Base-by-base conservation (phyloP, 1,284 basidiomycete species). In the Sparassis latifolia region DNA sequence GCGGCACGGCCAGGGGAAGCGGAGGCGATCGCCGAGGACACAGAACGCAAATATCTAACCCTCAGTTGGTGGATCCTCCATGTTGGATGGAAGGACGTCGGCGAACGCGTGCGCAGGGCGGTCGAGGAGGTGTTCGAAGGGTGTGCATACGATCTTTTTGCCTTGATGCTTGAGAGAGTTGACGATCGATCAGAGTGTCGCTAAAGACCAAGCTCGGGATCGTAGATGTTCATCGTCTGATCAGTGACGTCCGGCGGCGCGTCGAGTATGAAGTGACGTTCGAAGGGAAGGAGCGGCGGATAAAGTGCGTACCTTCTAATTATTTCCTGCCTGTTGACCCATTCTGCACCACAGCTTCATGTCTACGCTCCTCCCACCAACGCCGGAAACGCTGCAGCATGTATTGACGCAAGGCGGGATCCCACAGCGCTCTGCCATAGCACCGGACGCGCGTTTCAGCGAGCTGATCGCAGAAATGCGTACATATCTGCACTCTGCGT, bases 21-120 rank as follows among this genome's bases (percentile, higher is more conserved):
- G 40, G 66, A 67, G 33, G 64, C 60, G 30, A 52, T 82, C 10
- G 68, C 65, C 35, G 79, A 84, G 38, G 80, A 84, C 48, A 80
- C 81, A 1, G 89, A 94, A 66, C 72, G 79, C 54, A 84, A 84
- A 61, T 95, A 84, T 62, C 73, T 96, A 51, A 92, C 89, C 0
- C 79, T 94, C 55, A 89, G 83, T 47, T 96, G 92, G 89, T 95
- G 92, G 90, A 76, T 95, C 44, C 64, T 96, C 49, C 86, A 96
- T 60, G 84, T 89, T 3, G 92, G 93, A 0, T 95, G 92, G 90
- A 86, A 86, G 59, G 82, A 86, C 49, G 76, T 95, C 0, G 82
- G 82, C 1, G 82, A 85, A 55, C 71, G 86, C 28, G 86, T 93
- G 1, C 68, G 82, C 55, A 69, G 76, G 42, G 87, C 82, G 0